Percentiles rank a stretch among this genome's conserved stretches.
Evolutionary conservation across 352 stramenopile species (phyloP).

Genomic region (Phytopythium kandeliae): DNA sequence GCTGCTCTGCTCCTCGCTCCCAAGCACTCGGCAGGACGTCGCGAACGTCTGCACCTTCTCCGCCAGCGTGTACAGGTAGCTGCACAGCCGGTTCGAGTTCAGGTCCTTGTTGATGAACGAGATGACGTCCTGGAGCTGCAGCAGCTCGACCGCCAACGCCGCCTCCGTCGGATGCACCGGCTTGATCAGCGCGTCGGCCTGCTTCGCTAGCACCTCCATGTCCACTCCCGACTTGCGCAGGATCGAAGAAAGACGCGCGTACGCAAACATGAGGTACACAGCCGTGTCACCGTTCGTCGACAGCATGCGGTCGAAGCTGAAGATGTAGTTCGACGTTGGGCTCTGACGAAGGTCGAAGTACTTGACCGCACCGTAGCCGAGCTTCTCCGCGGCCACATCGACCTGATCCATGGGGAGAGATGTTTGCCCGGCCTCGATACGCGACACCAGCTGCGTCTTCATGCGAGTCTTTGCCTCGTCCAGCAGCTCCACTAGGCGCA

Average conservation of each 20-base stretch:
- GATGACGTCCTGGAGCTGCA: constrained; percentile 95
- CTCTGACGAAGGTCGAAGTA: constrained; percentile 99
- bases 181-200: constrained; percentile 50
- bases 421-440: constrained; percentile 90
- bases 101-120: constrained; percentile 93
- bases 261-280: constrained; percentile 99
- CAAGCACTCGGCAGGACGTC: constrained; percentile 97
- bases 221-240: constrained; percentile 92
- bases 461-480: constrained; percentile 96
- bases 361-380: constrained; percentile 99
- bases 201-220: constrained; percentile 55
- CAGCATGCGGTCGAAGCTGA: constrained; percentile 99
- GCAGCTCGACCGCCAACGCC: constrained; percentile 92
- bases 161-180: constrained; percentile 82
- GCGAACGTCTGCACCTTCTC: constrained; percentile 98
- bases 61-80: constrained; percentile 97
- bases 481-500: constrained; percentile 98
- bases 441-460: constrained; percentile 89
- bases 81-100: constrained; percentile 96
- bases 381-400: constrained; percentile 90
- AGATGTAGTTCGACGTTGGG: constrained; percentile 98
- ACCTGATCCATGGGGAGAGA: constrained; percentile 88
- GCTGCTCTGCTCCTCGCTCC: constrained; percentile 92
- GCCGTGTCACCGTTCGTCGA: constrained; percentile 98
- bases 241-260: constrained; percentile 97